These are phyloP conservation scores for Phialophora expanda DNA, from an alignment of 2,329 filamentous ascomycete genomes.

Conservation along the genomic window DNA sequence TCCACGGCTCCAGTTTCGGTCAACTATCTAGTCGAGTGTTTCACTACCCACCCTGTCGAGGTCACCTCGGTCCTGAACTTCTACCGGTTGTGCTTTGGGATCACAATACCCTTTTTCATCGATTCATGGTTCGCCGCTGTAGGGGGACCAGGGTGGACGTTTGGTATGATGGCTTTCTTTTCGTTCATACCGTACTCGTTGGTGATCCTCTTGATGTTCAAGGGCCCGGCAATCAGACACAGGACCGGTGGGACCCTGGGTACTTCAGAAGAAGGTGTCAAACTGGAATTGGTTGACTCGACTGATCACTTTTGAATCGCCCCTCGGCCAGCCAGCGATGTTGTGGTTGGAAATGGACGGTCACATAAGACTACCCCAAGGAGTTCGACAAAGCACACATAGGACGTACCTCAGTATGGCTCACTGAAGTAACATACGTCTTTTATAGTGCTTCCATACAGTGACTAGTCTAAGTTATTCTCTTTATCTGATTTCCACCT, in stretches of 20 bases:
- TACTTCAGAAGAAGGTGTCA: too few species aligned
- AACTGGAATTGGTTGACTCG: too few species aligned
- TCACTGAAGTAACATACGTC: too few species aligned
- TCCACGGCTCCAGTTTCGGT: slow-evolving; percentile 43
- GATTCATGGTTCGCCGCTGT: slow-evolving; percentile 45
- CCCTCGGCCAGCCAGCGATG: too few species aligned
- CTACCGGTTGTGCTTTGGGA: slow-evolving; percentile 47
- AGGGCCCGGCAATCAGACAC: background rate
- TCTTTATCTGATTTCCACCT: too few species aligned
- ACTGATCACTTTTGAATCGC: too few species aligned
- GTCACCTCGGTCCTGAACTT: slow-evolving; percentile 44
- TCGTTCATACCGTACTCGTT: background rate
- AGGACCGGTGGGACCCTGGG: background rate
- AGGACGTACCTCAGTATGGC: too few species aligned
- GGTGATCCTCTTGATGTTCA: slow-evolving; percentile 14
- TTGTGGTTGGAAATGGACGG: too few species aligned
- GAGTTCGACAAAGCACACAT: too few species aligned
- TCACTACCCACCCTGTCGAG: slow-evolving; percentile 48
- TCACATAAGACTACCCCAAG: too few species aligned
- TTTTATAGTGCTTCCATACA: too few species aligned
- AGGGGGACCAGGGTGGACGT: slow-evolving; percentile 49
- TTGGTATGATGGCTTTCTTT: slow-evolving; percentile 49
- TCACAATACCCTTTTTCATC: slow-evolving; percentile 51
- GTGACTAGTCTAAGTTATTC: too few species aligned
- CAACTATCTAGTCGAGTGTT: slow-evolving; percentile 45